These are phyloP conservation scores for Rhododendron griersonianum DNA, from an alignment of 148 eudicot species.

Conservation along the genomic window DNA sequence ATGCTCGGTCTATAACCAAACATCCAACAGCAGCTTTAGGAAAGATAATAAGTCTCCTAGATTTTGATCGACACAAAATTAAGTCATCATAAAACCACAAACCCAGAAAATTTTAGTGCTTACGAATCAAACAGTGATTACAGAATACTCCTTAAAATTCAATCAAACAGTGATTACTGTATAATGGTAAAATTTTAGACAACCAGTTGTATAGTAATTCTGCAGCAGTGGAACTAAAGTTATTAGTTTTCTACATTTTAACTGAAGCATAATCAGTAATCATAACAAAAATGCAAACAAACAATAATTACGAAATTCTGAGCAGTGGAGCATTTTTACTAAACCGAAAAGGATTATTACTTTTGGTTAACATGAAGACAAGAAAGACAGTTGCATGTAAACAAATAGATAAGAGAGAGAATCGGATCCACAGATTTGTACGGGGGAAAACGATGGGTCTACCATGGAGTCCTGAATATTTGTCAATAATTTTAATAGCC, in stretches of 20 bases:
- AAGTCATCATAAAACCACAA: slow-evolving; percentile 6
- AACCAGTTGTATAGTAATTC: background rate
- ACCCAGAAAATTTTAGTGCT: background rate
- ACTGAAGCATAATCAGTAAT: background rate
- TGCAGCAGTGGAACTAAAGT: background rate
- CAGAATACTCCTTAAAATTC: background rate
- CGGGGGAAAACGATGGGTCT: slow-evolving; percentile 14
- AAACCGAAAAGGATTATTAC: background rate
- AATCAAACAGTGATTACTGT: slow-evolving; percentile 5
- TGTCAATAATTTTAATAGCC: slow-evolving; percentile 7
- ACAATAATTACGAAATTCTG: background rate
- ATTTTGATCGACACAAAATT: slow-evolving; percentile 18
- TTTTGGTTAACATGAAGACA: background rate
- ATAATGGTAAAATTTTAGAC: background rate
- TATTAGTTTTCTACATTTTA: background rate
- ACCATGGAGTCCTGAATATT: slow-evolving; percentile 10
- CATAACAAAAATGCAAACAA: background rate
- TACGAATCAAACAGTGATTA: background rate
- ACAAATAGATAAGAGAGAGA: slow-evolving; percentile 22
- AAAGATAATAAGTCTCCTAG: slow-evolving; percentile 23
- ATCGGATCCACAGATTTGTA: slow-evolving; percentile 35
- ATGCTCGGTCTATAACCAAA: slow-evolving; percentile 31
- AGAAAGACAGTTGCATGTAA: background rate
- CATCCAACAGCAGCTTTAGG: slow-evolving; percentile 14
- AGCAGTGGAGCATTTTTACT: slow-evolving; percentile 1